Evolutionary conservation across 1,139 yeast species (phyloP), one percentile per base, ranked within the genome.

Genomic region (Nadsonia starkeyi-henricii): DNA sequence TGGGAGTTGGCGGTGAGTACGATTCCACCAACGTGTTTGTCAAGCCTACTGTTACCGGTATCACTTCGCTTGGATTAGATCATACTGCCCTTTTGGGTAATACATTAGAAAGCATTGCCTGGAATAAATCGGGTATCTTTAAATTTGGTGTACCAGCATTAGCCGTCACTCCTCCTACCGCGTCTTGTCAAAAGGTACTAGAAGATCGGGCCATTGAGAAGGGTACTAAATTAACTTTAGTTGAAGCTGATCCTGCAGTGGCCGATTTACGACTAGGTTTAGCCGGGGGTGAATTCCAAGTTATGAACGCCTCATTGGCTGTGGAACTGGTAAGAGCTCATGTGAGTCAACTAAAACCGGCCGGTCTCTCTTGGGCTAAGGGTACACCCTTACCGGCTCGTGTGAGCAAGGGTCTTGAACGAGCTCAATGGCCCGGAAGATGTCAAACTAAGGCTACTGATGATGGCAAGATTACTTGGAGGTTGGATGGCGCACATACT

Each of bases 1-100:
- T 93, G 23, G 99, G 99, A 17, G 95, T 93, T 48, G 99, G 99
- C 28, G 99, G 99, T 12, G 93, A 85, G 60, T 85, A 79, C 61
- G 99, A 93, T 64, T 85, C 96, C 13, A 93, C 99, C 12, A 93
- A 93, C 62, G 77, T 93, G 13, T 77, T 93, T 46, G 78, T 73
- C 39, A 67, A 71, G 43, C 98, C 98, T 12, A 77, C 86, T 0
- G 93, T 79, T 1, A 81, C 95, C 39, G 98, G 95, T 41, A 82
- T 93, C 19, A 70, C 93, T 3, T 76, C 91, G 9, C 69, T 93
- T 53, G 98, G 97, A 1, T 83, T 93, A 43, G 99, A 93, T 63
- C 99, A 93, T 63, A 83, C 91, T 0, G 73, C 78, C 52, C 83
- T 93, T 77, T 72, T 93, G 51, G 99, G 99, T 7, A 69, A 79